Evolutionary conservation across 495 filamentous ascomycete genomes (phyloP), one percentile per base, ranked within the genome.

Genomic region (Glarea lozoyensis): DNA sequence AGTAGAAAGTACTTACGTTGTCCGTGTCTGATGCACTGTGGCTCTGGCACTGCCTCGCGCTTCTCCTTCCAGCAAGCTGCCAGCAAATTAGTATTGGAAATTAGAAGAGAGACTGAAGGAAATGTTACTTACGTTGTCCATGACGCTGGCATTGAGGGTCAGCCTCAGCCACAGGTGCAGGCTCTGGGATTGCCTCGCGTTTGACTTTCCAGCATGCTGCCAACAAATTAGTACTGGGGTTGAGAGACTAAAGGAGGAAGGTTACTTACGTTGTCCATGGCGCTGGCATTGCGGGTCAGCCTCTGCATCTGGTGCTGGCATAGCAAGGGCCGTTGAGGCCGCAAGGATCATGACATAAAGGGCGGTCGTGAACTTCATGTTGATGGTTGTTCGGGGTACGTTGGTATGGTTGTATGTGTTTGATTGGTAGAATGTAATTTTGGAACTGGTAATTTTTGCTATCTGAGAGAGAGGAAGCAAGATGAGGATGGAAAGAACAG

Each of bases 291-390:
- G 17, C 42, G 36, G 13, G 44, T 42, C 35, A 55, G 40, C 11
- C n/a, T 37, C 19, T n/a, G 37, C 12, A 15, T 33, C 41, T n/a
- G 54, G 50, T 46, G 36, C 41, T n/a, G 54, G 50, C 46, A 50
- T 35, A 31, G 57, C 53, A 17, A 48, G 50, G 37, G 48, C 51
- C 10, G 52, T 48, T 37, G 46, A 42, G n/a, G 47, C 43, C 22
- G 45, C 44, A 34, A 56, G 41, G 50, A 59, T 49, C 33, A 67
- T 43, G 54, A 62, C 16, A 52, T 48, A 41, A 40, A 67, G 9
- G 46, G 59, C 48, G 43, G 52, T 42, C 21, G 60, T 47, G 42
- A 59, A 55, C 58, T 66, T 64, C 65, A 68, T 68, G 40, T 46
- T 34, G 16, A 17, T 42, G 36, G 20, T 43, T 25, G 21, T 15